Evolutionary conservation across 257 asterid genomes (phyloP).

Genomic region (Euphrasia confusa): DNA sequence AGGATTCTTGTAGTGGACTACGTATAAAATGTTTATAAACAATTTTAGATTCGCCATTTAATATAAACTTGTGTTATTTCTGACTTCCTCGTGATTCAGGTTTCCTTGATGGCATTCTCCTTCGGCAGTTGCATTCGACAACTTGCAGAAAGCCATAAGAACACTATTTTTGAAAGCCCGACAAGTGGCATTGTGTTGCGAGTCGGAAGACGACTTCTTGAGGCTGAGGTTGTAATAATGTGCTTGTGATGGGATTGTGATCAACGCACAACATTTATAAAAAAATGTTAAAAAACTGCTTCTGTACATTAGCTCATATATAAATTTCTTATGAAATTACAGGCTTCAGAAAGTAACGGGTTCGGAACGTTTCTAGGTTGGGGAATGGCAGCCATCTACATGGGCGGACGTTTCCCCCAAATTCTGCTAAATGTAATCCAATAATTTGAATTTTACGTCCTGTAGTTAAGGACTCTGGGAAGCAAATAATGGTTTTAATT

Average conservation of each 20-base stretch:
- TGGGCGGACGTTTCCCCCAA: slow-evolving; percentile 78
- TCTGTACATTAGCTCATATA: not conserved
- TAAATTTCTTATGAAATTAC: slow-evolving; percentile 18
- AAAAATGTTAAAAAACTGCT: not conserved
- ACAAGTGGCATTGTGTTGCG: slow-evolving; percentile 35
- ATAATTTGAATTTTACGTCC: not conserved
- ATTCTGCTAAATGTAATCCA: slow-evolving; percentile 52
- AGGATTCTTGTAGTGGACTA: slow-evolving; percentile 22
- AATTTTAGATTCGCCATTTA: not conserved
- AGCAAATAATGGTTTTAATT: not conserved
- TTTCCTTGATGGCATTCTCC: slow-evolving; percentile 38
- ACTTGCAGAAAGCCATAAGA: slow-evolving; percentile 25
- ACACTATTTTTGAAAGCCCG: slow-evolving; percentile 23
- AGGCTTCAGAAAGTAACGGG: slow-evolving; percentile 31
- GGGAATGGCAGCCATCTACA: slow-evolving; percentile 71
- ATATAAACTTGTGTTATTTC: slow-evolving; percentile 14
- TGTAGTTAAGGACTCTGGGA: not conserved
- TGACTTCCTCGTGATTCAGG: slow-evolving; percentile 39
- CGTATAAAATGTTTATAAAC: not conserved
- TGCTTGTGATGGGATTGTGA: not conserved
- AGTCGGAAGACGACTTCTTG: slow-evolving; percentile 45
- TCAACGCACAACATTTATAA: not conserved
- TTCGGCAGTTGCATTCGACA: slow-evolving; percentile 35
- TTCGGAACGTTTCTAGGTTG: slow-evolving; percentile 64
- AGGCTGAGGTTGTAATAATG: slow-evolving; percentile 24